These are phyloP conservation scores for Backusella parvicylindrica DNA, from an alignment of 192 early-diverging fungal genomes.

Conservation along the genomic window DNA sequence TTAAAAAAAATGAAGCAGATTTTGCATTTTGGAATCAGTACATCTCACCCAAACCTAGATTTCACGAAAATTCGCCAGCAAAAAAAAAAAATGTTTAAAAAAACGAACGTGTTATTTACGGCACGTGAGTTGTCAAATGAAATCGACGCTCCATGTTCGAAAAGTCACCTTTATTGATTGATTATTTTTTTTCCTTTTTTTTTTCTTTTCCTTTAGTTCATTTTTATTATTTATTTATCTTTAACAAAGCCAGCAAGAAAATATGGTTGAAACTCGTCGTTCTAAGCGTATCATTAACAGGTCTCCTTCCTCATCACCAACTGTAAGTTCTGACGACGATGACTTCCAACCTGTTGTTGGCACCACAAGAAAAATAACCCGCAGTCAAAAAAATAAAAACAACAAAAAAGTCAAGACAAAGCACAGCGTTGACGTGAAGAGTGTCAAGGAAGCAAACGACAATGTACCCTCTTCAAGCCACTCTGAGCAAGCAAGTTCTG, in stretches of 20 bases:
- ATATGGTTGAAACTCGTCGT: background rate
- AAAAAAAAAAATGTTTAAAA: background rate
- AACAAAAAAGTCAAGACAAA: background rate
- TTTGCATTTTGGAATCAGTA: no score
- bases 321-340: background rate
- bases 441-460: background rate
- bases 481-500: background rate
- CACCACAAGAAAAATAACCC: background rate
- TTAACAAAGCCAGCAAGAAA: background rate
- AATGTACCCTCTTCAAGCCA: background rate
- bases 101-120: background rate
- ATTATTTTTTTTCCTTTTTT: background rate
- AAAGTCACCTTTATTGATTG: background rate
- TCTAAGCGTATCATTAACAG: background rate
- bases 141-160: background rate
- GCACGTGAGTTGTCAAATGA: background rate
- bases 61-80: background rate
- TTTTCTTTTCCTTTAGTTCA: background rate
- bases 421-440: background rate
- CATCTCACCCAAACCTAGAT: no score
- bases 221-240: background rate
- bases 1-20: no score
- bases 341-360: background rate
- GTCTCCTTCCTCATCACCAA: background rate
- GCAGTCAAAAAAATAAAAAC: background rate